These are phyloP conservation scores for Crithidia expoeki DNA, from an alignment of 208 protist genomes.

Conservation along the genomic window DNA sequence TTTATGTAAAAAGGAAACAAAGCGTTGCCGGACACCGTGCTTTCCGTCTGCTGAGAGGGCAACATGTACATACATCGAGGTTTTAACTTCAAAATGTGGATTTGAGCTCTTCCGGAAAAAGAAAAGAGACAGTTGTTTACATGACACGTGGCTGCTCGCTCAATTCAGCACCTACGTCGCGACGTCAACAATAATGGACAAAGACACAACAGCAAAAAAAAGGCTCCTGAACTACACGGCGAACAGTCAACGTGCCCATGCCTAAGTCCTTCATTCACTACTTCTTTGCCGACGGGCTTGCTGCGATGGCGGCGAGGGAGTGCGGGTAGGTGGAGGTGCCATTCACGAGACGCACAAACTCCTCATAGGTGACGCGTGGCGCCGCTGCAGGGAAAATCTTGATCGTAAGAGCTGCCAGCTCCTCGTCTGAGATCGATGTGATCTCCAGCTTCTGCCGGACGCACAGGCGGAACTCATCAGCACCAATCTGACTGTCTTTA, in stretches of 20 bases:
- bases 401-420: constrained; percentile 75
- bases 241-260: constrained; percentile 5
- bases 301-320: constrained; percentile 70
- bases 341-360: constrained; percentile 87
- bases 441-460: constrained; percentile 76
- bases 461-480: constrained; percentile 86
- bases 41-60: no score
- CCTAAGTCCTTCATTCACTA: not conserved
- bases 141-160: not conserved
- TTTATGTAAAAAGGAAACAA: no score
- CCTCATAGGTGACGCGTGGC: constrained; percentile 79
- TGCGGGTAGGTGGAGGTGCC: constrained; percentile 84
- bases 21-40: no score
- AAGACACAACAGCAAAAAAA: constrained; percentile 18
- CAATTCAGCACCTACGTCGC: not conserved
- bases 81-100: not conserved
- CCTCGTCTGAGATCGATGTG: constrained; percentile 56
- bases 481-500: constrained; percentile 82
- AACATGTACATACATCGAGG: no score
- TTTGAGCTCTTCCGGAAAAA: not conserved
- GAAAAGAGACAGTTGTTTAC: not conserved
- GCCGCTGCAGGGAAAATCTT: constrained; percentile 71
- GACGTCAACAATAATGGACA: no score
- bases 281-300: constrained; percentile 47
- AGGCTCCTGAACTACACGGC: not conserved